Conservation (phyloP, 768 basidiomycete species). For the Macrolepiota albuminosa region DNA sequence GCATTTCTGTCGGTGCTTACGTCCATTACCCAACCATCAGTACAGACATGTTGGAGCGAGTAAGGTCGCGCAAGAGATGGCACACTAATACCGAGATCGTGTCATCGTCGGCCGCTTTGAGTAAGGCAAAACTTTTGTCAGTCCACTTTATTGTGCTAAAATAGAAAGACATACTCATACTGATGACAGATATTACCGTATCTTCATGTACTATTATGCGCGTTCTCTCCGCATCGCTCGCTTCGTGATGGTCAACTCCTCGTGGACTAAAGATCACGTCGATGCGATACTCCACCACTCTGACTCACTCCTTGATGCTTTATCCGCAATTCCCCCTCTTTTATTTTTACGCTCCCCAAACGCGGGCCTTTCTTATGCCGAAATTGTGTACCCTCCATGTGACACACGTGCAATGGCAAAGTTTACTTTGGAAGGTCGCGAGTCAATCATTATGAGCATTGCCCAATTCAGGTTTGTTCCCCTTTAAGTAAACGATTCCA, state of each 20-base stretch:
- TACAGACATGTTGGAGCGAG: slow-evolving; percentile 87
- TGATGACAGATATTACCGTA: slow-evolving; percentile 70
- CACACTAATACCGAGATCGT: slow-evolving; percentile 61
- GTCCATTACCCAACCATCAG: slow-evolving; percentile 97
- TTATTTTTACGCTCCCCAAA: slow-evolving; percentile 24
- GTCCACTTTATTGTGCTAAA: not conserved
- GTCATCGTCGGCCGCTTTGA: slow-evolving; percentile 51
- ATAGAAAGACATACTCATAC: not conserved
- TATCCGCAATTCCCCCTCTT: slow-evolving; percentile 42
- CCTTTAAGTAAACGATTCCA: not conserved
- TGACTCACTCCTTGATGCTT: slow-evolving; percentile 42
- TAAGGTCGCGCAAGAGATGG: slow-evolving; percentile 49
- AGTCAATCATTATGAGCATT: slow-evolving; percentile 73
- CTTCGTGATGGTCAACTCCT: slow-evolving; percentile 91
- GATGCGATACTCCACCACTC: slow-evolving; percentile 61
- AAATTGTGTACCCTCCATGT: slow-evolving; percentile 88
- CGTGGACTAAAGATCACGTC: slow-evolving; percentile 89
- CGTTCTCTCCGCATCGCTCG: slow-evolving; percentile 65
- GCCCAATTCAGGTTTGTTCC: slow-evolving; percentile 83
- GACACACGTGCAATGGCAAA: slow-evolving; percentile 69
- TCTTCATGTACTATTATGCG: slow-evolving; percentile 84
- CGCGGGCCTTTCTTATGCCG: slow-evolving; percentile 24
- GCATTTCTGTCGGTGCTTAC: slow-evolving; percentile 81
- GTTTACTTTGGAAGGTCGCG: slow-evolving; percentile 49
- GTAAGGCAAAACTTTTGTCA: slow-evolving; percentile 60